Percentiles rank a stretch among this genome's conserved stretches.
Evolutionary conservation across 148 eudicot species (phyloP).

Genomic region (Camellia granthamiana): DNA sequence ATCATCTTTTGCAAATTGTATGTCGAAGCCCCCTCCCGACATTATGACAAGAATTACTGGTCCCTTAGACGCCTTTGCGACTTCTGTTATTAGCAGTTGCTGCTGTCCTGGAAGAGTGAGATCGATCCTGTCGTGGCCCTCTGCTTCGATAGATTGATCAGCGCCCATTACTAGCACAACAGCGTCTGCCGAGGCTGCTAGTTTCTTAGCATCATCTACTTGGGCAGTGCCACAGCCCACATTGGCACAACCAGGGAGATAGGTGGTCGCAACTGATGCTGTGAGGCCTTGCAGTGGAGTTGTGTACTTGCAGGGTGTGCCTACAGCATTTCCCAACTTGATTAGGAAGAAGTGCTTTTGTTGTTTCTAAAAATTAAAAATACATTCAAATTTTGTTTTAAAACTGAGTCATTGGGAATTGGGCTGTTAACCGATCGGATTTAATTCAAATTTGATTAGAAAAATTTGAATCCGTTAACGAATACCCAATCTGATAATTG

Average conservation of each 20-base stretch:
- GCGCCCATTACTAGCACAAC: slow-evolving; percentile 54
- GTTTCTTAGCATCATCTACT: slow-evolving; percentile 24
- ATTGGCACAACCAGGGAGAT: slow-evolving; percentile 43
- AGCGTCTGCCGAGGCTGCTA: slow-evolving; percentile 41
- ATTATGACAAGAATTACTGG: slow-evolving; percentile 55
- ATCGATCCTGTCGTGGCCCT: slow-evolving; percentile 40
- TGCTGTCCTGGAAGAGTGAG: slow-evolving; percentile 55
- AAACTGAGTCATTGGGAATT: too few species aligned
- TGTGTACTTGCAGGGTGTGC: slow-evolving; percentile 44
- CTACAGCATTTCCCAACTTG: neutral
- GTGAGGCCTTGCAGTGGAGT: slow-evolving; percentile 47
- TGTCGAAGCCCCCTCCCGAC: slow-evolving; percentile 54
- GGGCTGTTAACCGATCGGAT: too few species aligned
- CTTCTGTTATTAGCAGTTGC: slow-evolving; percentile 32
- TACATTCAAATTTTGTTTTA: too few species aligned
- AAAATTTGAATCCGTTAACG: too few species aligned
- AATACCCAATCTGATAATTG: too few species aligned
- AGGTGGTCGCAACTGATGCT: slow-evolving; percentile 28
- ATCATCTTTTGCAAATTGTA: slow-evolving; percentile 40
- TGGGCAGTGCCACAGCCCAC: slow-evolving; percentile 37
- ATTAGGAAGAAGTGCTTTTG: too few species aligned
- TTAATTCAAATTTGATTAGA: too few species aligned
- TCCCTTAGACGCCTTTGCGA: slow-evolving; percentile 44
- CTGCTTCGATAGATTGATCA: slow-evolving; percentile 51
- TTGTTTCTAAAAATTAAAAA: too few species aligned